Percentiles rank a stretch among this genome's conserved stretches.
Evolutionary conservation across 2,329 filamentous ascomycete species (phyloP).

Genomic region (Fusarium buxicola): DNA sequence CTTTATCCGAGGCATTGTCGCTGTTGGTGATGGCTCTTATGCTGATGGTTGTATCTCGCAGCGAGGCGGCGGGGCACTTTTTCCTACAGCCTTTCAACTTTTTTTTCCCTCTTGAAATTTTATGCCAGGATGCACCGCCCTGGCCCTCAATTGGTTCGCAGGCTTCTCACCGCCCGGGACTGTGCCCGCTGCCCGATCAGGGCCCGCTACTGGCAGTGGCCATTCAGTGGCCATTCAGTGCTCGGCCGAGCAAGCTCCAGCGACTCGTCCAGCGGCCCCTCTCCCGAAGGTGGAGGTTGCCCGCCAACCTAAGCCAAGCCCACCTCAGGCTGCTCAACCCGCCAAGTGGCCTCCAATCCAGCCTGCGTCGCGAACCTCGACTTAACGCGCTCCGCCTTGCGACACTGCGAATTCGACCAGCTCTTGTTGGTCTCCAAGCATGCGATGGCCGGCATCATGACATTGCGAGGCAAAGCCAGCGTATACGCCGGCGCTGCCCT

Average conservation of each 20-base stretch:
- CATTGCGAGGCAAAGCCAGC: slow-evolving; percentile 56
- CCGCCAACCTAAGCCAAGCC: slow-evolving; percentile 34
- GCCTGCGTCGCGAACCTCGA: slow-evolving; percentile 24
- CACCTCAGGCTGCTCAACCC: slow-evolving; percentile 35
- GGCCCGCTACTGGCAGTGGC: too few species aligned
- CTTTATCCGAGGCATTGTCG: slow-evolving; percentile 80
- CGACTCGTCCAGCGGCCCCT: slow-evolving; percentile 39
- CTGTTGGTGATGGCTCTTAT: slow-evolving; percentile 34
- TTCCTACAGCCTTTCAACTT: slow-evolving; percentile 48
- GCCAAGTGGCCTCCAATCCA: slow-evolving; percentile 49
- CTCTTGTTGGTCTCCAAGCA: slow-evolving; percentile 41
- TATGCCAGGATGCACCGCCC: slow-evolving; percentile 50
- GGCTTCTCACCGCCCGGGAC: slow-evolving; percentile 10
- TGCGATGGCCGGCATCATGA: slow-evolving; percentile 55
- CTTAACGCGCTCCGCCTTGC: slow-evolving; percentile 34
- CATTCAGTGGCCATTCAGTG: slow-evolving; percentile 33
- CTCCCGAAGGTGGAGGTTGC: slow-evolving; percentile 35
- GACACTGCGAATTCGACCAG: slow-evolving; percentile 30
- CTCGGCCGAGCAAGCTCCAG: slow-evolving; percentile 25
- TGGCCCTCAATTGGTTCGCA: slow-evolving; percentile 11
- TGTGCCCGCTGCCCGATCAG: slow-evolving; percentile 26
- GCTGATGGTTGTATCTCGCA: slow-evolving; percentile 36
- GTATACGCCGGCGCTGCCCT: slow-evolving; percentile 82
- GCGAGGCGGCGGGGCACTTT: slow-evolving; percentile 51
- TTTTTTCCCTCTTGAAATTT: slow-evolving; percentile 50